phyloP scores from a whole-genome alignment of 2,329 filamentous ascomycete species.

The Phoma sp. region DNA sequence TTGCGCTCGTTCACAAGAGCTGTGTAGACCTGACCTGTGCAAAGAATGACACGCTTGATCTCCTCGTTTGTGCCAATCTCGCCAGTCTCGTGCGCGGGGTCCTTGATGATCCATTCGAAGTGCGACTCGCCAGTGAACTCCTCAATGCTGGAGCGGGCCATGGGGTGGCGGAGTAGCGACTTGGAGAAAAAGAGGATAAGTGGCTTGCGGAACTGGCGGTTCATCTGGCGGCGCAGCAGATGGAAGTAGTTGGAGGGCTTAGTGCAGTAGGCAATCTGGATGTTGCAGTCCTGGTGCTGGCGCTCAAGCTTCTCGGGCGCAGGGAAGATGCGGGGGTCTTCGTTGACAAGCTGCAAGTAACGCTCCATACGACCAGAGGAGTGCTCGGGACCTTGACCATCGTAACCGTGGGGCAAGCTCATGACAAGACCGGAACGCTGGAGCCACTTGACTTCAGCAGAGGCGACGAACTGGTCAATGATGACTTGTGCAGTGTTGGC shows the following conservation, averaged over 20 bases:
- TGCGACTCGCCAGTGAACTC: conserved; percentile 91
- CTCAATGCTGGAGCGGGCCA: conserved; percentile 87
- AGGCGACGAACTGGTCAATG: conserved; percentile 98
- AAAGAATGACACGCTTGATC: conserved; percentile 93
- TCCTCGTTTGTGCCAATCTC: conserved; percentile 80
- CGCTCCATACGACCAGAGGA: conserved; percentile 97
- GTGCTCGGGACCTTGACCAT: conserved; percentile 97
- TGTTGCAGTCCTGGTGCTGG: conserved; percentile 99
- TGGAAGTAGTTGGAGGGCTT: conserved; percentile 96
- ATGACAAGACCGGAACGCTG: conserved; percentile 96
- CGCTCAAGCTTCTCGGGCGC: conserved; percentile 86
- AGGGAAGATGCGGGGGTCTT: conserved; percentile 94
- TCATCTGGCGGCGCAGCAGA: conserved; percentile 94
- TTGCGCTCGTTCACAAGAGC: conserved; percentile 90
- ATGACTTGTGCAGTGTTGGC: conserved; percentile 99
- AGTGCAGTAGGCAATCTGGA: conserved; percentile 99
- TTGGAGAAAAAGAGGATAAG: conserved; percentile 99
- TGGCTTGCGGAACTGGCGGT: conserved; percentile 98
- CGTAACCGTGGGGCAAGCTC: conserved; percentile 96
- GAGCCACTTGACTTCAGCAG: conserved; percentile 98
- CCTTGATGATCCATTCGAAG: conserved; percentile 96
- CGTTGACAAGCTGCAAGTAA: conserved; percentile 96
- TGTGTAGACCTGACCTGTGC: conserved; percentile 92
- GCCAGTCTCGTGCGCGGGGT: conserved; percentile 80
- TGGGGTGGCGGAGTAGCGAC: conserved; percentile 89